Evolutionary conservation across 169 alveolate species (phyloP).

Genomic region (Plasmodium cynomolgi): DNA sequence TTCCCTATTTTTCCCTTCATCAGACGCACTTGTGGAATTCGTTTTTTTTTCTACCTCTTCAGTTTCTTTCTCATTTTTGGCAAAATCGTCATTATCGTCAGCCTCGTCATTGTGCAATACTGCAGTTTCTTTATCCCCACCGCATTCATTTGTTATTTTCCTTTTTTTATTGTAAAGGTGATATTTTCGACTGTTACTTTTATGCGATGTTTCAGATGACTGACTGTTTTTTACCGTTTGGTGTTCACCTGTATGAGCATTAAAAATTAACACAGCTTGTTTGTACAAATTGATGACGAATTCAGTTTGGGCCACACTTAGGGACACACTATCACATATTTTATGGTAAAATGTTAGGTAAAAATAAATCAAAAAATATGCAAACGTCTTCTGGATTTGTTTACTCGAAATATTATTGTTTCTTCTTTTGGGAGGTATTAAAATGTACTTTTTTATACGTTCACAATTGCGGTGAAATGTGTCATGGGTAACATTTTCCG

Average conservation of each 20-base stretch:
- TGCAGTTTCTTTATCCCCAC: not conserved
- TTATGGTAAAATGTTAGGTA: conserved; percentile 45
- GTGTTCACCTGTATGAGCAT: not conserved
- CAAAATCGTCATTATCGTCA: not conserved
- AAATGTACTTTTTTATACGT: conserved; percentile 26
- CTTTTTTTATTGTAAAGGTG: not conserved
- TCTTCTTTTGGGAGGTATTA: not conserved
- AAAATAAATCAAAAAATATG: conserved; percentile 33
- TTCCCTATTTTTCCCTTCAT: not conserved
- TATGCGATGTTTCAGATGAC: not conserved
- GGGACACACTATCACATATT: conserved; percentile 6
- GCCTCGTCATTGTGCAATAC: not conserved
- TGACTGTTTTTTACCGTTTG: not conserved
- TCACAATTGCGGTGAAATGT: conserved; percentile 17
- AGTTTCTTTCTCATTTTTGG: not conserved
- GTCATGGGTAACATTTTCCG: conserved; percentile 1
- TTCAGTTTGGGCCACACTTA: not conserved
- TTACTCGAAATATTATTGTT: conserved; percentile 6
- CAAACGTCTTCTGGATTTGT: not conserved
- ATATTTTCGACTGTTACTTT: conserved; percentile 2
- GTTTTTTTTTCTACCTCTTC: not conserved
- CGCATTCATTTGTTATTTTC: not conserved
- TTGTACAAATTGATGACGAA: conserved; percentile 25
- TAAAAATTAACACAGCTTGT: conserved; percentile 18
- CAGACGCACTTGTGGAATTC: not conserved